Conservation (phyloP, 352 stramenopile species). For the Pythium periplocum region DNA sequence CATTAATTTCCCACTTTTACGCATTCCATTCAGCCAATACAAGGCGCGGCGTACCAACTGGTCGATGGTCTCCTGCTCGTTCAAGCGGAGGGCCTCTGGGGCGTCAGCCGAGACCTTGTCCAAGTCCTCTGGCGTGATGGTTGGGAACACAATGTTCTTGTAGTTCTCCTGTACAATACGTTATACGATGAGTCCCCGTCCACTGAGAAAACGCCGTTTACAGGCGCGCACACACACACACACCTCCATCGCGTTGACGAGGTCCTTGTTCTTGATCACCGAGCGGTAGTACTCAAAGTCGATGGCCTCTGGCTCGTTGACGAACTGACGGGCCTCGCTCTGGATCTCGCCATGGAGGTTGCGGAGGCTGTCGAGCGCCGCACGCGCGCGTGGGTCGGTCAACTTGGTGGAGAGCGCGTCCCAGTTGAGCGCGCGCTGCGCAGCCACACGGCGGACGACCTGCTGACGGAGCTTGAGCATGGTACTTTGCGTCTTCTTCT, state of each 20-base stretch:
- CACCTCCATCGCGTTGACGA: constrained; percentile 76
- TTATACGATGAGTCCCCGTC: neutral
- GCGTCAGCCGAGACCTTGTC: constrained; percentile 46
- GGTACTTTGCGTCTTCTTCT: constrained; percentile 9
- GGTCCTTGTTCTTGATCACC: constrained; percentile 86
- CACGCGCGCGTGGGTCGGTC: constrained; percentile 66
- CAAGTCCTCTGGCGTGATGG: constrained; percentile 68
- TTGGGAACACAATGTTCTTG: constrained; percentile 80
- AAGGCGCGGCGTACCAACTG: constrained; percentile 39
- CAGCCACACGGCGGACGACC: constrained; percentile 54
- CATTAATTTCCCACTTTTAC: too few species aligned
- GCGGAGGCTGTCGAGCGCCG: constrained; percentile 71
- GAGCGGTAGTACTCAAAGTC: constrained; percentile 86
- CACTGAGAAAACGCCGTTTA: too few species aligned
- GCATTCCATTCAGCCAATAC: neutral
- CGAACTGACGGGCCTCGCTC: constrained; percentile 55
- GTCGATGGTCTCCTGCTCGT: constrained; percentile 76
- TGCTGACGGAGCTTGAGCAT: constrained; percentile 79
- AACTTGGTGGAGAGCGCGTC: constrained; percentile 67
- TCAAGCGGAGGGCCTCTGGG: constrained; percentile 54
- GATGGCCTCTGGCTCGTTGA: constrained; percentile 78
- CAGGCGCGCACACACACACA: neutral
- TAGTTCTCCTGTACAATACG: constrained; percentile 49
- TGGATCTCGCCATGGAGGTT: constrained; percentile 78
- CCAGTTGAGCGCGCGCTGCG: constrained; percentile 67